A percentile compares a stretch with the other conserved stretches of the same genome.
Conservation (phyloP, 768 basidiomycete genomes). For the Kwoniella heveanensis region DNA sequence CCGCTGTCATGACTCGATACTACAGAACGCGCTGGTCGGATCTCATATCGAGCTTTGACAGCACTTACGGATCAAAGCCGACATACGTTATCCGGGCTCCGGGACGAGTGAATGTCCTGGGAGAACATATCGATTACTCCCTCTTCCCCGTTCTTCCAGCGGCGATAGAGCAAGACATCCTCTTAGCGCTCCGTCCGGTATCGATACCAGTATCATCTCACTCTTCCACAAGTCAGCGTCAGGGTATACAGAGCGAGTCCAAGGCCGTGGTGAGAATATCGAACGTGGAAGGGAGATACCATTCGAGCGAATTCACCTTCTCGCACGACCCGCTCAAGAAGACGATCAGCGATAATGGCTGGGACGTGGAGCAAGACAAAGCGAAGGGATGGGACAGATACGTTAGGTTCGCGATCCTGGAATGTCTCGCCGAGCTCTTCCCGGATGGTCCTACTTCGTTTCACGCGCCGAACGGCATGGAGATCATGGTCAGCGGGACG, state of each 20-base stretch:
- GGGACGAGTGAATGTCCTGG: conserved; percentile 48
- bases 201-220: too few relatives aligned
- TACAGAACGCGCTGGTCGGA: neutral
- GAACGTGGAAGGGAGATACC: neutral
- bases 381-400: conserved; percentile 79
- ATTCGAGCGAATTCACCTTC: neutral
- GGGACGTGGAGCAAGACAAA: neutral
- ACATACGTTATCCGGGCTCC: conserved; percentile 45
- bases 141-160: conserved; percentile 68
- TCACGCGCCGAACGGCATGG: conserved; percentile 59
- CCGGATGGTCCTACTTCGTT: neutral
- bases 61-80: conserved; percentile 29
- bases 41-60: conserved; percentile 25
- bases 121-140: conserved; percentile 53
- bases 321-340: neutral
- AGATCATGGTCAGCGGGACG: conserved; percentile 73
- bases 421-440: conserved; percentile 21
- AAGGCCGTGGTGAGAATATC: neutral
- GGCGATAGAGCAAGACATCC: conserved; percentile 78
- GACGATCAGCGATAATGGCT: neutral
- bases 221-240: too few relatives aligned
- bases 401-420: conserved; percentile 66
- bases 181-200: conserved; percentile 64
- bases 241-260: too few relatives aligned
- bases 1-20: too few relatives aligned